Percentiles rank a stretch among this genome's conserved stretches.
These are phyloP conservation scores for Monilinia aucupariae DNA, from an alignment of 2,329 filamentous ascomycete species.

Conservation along the genomic window DNA sequence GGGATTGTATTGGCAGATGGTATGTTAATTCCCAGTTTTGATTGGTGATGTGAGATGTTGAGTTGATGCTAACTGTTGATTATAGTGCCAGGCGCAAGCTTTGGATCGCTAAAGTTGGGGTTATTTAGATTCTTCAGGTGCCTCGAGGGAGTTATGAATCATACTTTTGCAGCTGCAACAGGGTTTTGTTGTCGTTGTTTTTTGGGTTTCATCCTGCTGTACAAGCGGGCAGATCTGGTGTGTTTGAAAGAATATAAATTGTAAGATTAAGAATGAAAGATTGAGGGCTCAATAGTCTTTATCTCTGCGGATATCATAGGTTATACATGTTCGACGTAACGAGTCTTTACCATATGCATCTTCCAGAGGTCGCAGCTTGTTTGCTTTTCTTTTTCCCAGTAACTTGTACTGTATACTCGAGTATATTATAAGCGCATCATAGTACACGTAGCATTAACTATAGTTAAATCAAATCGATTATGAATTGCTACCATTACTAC, in stretches of 20 bases:
- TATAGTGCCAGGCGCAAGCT: constrained; percentile 24
- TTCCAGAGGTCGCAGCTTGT: too few relatives aligned
- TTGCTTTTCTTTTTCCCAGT: too few relatives aligned
- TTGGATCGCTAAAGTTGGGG: constrained; percentile 1
- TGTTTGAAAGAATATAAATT: background rate
- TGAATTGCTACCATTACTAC: too few relatives aligned
- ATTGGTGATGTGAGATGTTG: background rate
- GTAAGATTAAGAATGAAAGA: too few relatives aligned
- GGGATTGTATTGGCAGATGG: constrained; percentile 33
- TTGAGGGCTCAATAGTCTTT: too few relatives aligned
- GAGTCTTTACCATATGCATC: too few relatives aligned
- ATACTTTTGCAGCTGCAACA: background rate
- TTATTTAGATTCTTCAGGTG: background rate
- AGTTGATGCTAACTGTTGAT: constrained; percentile 8
- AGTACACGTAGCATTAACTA: too few relatives aligned
- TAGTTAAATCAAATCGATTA: too few relatives aligned
- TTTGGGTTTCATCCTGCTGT: background rate
- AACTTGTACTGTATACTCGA: too few relatives aligned
- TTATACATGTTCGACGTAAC: too few relatives aligned
- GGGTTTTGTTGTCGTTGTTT: background rate
- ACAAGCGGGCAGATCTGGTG: background rate
- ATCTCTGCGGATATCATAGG: too few relatives aligned
- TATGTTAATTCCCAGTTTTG: constrained; percentile 16
- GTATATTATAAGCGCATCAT: too few relatives aligned
- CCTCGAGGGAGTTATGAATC: background rate